Conservation (phyloP, 2,329 filamentous ascomycete genomes). For the Lecanosticta acicola region DNA sequence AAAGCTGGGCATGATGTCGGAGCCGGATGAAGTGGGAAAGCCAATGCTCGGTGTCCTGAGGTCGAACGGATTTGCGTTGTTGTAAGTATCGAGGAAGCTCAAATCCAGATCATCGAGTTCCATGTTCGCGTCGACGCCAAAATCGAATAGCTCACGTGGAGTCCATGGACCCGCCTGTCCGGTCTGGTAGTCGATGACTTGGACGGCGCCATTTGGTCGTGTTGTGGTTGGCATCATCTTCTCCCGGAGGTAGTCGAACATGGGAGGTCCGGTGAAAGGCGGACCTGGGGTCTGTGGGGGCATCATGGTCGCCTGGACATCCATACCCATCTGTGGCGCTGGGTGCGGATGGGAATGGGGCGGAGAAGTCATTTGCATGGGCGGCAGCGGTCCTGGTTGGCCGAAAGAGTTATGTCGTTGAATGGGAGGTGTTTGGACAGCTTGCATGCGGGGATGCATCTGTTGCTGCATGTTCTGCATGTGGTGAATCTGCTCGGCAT, state of each 20-base stretch:
- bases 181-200: constrained; percentile 28
- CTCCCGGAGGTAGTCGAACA: constrained; percentile 33
- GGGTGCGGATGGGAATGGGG: neutral
- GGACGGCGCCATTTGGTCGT: constrained; percentile 20
- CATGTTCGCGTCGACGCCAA: constrained; percentile 42
- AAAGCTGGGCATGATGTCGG: constrained; percentile 32
- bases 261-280: constrained; percentile 14
- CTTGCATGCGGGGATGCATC: constrained; percentile 24
- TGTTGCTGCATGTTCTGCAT: constrained; percentile 12
- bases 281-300: constrained; percentile 21
- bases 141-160: constrained; percentile 42
- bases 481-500: constrained; percentile 8
- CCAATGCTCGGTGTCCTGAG: constrained; percentile 31
- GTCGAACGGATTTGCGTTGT: constrained; percentile 41
- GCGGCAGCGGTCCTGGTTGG: constrained; percentile 13
- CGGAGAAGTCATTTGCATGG: constrained; percentile 23
- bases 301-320: constrained; percentile 27
- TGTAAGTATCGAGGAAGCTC: constrained; percentile 42
- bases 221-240: constrained; percentile 27
- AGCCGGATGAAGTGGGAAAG: constrained; percentile 26
- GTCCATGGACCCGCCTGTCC: constrained; percentile 35
- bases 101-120: constrained; percentile 43
- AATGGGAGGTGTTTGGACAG: constrained; percentile 20
- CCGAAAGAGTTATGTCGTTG: constrained; percentile 21
- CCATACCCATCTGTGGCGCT: constrained; percentile 19